Conservation (phyloP, 2,329 filamentous ascomycete genomes). For the Fusarium haematococcum region DNA sequence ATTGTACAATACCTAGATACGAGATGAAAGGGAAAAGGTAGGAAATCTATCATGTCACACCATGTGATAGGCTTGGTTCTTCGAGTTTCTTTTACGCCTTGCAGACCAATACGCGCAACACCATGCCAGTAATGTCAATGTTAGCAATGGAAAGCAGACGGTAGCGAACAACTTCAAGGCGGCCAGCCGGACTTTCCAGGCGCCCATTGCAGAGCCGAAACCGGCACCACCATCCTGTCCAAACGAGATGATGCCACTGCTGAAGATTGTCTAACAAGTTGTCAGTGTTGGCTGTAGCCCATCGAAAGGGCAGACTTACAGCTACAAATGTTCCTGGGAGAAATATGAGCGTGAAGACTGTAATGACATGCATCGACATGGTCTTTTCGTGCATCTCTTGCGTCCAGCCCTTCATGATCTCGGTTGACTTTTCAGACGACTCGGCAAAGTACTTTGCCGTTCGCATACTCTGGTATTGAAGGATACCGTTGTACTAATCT, state of each 20-base stretch:
- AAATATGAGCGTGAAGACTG: constrained; percentile 60
- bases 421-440: constrained; percentile 3
- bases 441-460: constrained; percentile 10
- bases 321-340: constrained; percentile 54
- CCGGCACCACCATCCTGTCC: background rate
- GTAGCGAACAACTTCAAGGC: constrained; percentile 3
- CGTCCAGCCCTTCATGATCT: constrained; percentile 8
- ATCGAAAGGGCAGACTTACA: background rate
- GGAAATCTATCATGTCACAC: background rate
- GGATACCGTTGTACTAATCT: constrained; percentile 5
- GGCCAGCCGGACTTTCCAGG: constrained; percentile 11
- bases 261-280: background rate
- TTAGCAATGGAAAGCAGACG: constrained; percentile 6
- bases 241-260: constrained; percentile 13
- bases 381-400: constrained; percentile 18
- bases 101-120: background rate
- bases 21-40: too few relatives aligned
- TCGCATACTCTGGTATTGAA: constrained; percentile 9
- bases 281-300: background rate
- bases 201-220: constrained; percentile 4
- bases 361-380: constrained; percentile 23
- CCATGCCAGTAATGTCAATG: constrained; percentile 1
- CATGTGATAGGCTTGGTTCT: background rate
- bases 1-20: background rate
- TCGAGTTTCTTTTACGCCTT: background rate